Percentiles rank a stretch among this genome's conserved stretches.
Evolutionary conservation across 768 basidiomycete species (phyloP).

Genomic region (Boletus patriciae): DNA sequence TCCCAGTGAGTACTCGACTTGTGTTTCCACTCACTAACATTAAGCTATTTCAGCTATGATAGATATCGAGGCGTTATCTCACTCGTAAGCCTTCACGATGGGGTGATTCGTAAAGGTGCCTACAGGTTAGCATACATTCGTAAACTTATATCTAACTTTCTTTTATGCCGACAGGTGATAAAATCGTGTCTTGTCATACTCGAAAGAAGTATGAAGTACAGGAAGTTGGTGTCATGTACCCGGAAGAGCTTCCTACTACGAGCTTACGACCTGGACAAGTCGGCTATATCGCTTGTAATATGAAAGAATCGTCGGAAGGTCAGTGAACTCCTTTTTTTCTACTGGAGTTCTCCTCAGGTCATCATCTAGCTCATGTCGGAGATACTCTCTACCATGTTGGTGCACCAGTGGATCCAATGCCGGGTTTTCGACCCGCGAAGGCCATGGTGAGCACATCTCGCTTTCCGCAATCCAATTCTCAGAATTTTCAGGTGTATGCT

Average conservation of each 20-base stretch:
- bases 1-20: slow-evolving; percentile 62
- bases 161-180: slow-evolving; percentile 63
- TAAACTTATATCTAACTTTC: background rate
- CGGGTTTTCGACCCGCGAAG: slow-evolving; percentile 89
- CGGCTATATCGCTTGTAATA: slow-evolving; percentile 90
- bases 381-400: slow-evolving; percentile 86
- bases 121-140: background rate
- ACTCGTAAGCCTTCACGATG: slow-evolving; percentile 77
- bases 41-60: slow-evolving; percentile 67
- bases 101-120: slow-evolving; percentile 77
- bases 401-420: slow-evolving; percentile 74
- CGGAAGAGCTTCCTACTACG: slow-evolving; percentile 77
- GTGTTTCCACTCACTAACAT: background rate
- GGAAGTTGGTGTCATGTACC: slow-evolving; percentile 87
- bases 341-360: background rate
- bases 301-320: slow-evolving; percentile 98
- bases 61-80: slow-evolving; percentile 96
- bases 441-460: slow-evolving; percentile 67
- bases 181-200: slow-evolving; percentile 80
- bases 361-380: slow-evolving; percentile 76
- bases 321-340: background rate
- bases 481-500: slow-evolving; percentile 71
- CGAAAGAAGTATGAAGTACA: slow-evolving; percentile 87
- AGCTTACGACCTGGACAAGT: slow-evolving; percentile 77
- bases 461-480: background rate